Percentiles rank a stretch among this genome's conserved stretches.
phyloP scores from a whole-genome alignment of 225 moss, liverwort and hornwort species.

The Ulota crispa region DNA sequence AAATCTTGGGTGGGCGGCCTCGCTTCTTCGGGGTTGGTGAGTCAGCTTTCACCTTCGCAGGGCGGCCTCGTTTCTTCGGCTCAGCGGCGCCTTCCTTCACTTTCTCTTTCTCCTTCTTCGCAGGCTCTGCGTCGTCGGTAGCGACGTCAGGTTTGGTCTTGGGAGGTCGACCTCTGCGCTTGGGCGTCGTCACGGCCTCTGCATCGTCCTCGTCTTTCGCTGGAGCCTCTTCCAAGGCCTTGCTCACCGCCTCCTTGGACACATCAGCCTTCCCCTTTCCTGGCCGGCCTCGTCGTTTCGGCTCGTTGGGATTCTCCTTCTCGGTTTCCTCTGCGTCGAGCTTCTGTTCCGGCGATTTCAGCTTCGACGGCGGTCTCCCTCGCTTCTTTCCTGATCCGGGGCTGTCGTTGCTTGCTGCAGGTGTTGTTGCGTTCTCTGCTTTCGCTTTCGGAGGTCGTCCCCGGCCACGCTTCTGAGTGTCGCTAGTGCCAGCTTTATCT shows the following conservation, averaged over 20 bases:
- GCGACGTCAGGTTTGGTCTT: conserved; percentile 33
- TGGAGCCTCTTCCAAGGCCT: conserved; percentile 39
- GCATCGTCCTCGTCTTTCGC: background rate
- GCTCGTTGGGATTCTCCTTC: conserved; percentile 35
- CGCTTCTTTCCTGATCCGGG: conserved; percentile 44
- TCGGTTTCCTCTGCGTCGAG: conserved; percentile 3
- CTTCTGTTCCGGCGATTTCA: conserved; percentile 30
- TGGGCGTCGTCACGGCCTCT: conserved; percentile 27
- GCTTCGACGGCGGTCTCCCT: conserved; percentile 52
- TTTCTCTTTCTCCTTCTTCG: conserved; percentile 39
- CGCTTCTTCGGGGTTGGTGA: conserved; percentile 36
- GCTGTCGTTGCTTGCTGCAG: conserved; percentile 14
- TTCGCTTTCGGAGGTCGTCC: conserved; percentile 51
- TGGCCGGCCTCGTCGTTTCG: conserved; percentile 47
- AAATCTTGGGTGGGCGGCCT: conserved; percentile 51
- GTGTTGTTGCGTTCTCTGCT: conserved; percentile 4
- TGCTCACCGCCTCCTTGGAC: conserved; percentile 44
- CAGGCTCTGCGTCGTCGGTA: conserved; percentile 5
- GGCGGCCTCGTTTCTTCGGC: conserved; percentile 51
- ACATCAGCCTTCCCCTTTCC: conserved; percentile 38
- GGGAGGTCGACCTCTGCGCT: conserved; percentile 50
- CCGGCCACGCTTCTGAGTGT: conserved; percentile 53
- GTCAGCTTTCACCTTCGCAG: conserved; percentile 38
- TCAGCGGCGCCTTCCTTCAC: conserved; percentile 28
- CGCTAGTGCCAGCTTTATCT: conserved; percentile 29